phyloP scores from a whole-genome alignment of 2,329 filamentous ascomycete genomes.

The Diaporthe humulicola region DNA sequence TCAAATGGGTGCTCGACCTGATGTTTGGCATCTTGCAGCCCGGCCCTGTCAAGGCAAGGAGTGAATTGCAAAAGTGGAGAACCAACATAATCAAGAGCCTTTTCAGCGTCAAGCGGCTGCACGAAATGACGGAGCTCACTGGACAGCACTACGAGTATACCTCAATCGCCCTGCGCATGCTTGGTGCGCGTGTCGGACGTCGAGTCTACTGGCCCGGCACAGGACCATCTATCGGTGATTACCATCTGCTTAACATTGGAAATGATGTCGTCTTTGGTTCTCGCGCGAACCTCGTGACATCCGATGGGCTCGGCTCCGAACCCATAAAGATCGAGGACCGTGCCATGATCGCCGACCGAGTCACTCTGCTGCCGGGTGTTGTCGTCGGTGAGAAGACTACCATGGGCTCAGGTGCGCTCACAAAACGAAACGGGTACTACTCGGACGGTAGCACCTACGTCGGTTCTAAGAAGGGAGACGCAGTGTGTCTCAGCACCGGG shows the following conservation, averaged over 20 bases:
- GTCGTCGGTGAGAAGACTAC: constrained; percentile 61
- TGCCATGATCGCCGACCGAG: constrained; percentile 70
- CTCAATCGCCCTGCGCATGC: constrained; percentile 61
- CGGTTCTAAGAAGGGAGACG: constrained; percentile 64
- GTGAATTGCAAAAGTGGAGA: constrained; percentile 58
- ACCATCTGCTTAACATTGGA: constrained; percentile 67
- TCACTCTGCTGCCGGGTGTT: constrained; percentile 65
- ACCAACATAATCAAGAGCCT: constrained; percentile 58
- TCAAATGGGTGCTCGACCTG: constrained; percentile 57
- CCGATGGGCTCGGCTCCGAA: constrained; percentile 64
- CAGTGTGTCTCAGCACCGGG: constrained; percentile 53
- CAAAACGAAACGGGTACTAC: constrained; percentile 60
- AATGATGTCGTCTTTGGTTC: constrained; percentile 73
- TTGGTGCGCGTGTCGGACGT: constrained; percentile 66
- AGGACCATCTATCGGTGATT: constrained; percentile 66
- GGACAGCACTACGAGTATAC: constrained; percentile 69
- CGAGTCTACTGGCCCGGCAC: constrained; percentile 71
- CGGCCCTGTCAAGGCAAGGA: constrained; percentile 47
- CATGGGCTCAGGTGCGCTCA: constrained; percentile 67
- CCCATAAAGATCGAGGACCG: constrained; percentile 60
- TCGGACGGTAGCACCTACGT: constrained; percentile 62
- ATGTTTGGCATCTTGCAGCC: constrained; percentile 55
- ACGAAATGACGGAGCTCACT: constrained; percentile 63
- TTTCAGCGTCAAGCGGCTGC: constrained; percentile 58
- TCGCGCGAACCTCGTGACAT: constrained; percentile 65